Percentiles rank a stretch among this genome's conserved stretches.
These are phyloP conservation scores for sunflower (Helianthus annuus) DNA, from an alignment of 129 eudicot genomes.

Conservation along the genomic window HanXRQr2.0-SUNRISE NC_035448.2:134397745-134398244, in stretches of 20 bases:
- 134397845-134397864: slow-evolving; percentile 83
- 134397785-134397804: slow-evolving; percentile 86
- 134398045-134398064: slow-evolving; percentile 85
- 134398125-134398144: slow-evolving; percentile 89
- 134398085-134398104: slow-evolving; percentile 64
- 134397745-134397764: slow-evolving; percentile 84
- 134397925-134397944: slow-evolving; percentile 92
- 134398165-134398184: slow-evolving; percentile 85
- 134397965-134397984: slow-evolving; percentile 1
- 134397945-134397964: slow-evolving; percentile 75
- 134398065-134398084: slow-evolving; percentile 77
- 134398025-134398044: slow-evolving; percentile 63
- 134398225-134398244: slow-evolving; percentile 91
- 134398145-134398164: slow-evolving; percentile 71
- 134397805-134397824: slow-evolving; percentile 87
- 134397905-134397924: slow-evolving; percentile 60
- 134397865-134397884: slow-evolving; percentile 69
- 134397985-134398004: neutral
- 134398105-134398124: slow-evolving; percentile 91
- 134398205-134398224: slow-evolving; percentile 72
- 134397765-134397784: slow-evolving; percentile 79
- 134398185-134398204: slow-evolving; percentile 82
- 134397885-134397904: slow-evolving; percentile 53
- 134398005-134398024: neutral
- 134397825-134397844: slow-evolving; percentile 87